These are phyloP conservation scores for Cutaneotrichosporon cavernicola DNA, from an alignment of 1,284 basidiomycete genomes.

Conservation along the genomic window DNA sequence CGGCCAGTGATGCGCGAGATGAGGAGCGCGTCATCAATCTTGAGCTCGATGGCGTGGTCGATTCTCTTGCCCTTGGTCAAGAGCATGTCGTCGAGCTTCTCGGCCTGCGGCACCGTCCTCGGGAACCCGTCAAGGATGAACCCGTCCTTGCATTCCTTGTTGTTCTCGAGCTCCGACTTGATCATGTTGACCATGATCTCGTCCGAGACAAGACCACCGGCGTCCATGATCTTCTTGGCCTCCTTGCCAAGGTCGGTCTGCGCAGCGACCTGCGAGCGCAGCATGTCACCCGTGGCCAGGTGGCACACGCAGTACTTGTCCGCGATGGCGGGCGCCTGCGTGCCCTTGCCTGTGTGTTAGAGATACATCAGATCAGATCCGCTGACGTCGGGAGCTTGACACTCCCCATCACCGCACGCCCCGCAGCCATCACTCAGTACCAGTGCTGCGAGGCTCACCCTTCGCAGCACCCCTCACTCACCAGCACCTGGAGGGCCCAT, in stretches of 20 bases:
- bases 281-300: constrained; percentile 97
- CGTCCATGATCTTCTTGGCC: constrained; percentile 98
- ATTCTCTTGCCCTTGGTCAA: constrained; percentile 75
- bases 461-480: constrained; percentile 53
- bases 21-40: constrained; percentile 90
- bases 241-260: constrained; percentile 85
- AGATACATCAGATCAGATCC: background rate
- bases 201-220: constrained; percentile 87
- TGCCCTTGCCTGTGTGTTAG: constrained; percentile 77
- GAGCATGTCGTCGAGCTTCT: constrained; percentile 94
- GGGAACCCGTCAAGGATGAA: constrained; percentile 99
- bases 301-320: constrained; percentile 96
- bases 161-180: constrained; percentile 90
- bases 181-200: constrained; percentile 99
- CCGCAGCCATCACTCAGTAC: background rate
- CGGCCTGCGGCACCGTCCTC: constrained; percentile 93
- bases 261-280: constrained; percentile 85
- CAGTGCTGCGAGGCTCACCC: background rate
- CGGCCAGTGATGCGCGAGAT: constrained; percentile 97
- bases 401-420: background rate
- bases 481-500: constrained; percentile 96
- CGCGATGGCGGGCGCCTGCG: constrained; percentile 90
- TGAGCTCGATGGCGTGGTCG: constrained; percentile 86
- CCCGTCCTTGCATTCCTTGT: constrained; percentile 87
- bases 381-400: background rate